Percentiles rank a stretch among this genome's conserved stretches.
Evolutionary conservation across 768 basidiomycete genomes (phyloP).

Genomic region (Asterophora parasitica): DNA sequence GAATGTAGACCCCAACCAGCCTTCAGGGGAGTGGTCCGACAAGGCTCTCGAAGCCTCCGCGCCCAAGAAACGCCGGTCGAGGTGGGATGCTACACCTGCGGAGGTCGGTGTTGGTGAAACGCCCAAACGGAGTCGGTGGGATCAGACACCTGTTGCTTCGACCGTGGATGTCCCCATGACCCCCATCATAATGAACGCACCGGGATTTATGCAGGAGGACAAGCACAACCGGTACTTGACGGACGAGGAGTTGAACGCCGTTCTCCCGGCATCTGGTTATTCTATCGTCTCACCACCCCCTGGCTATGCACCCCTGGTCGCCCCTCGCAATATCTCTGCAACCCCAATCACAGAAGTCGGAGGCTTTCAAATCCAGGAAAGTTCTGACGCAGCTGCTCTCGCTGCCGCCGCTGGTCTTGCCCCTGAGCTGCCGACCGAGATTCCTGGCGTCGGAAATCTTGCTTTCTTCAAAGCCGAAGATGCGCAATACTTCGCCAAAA

Average conservation of each 20-base stretch:
- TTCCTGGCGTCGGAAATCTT: constrained; percentile 93
- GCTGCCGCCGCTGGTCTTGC: constrained; percentile 91
- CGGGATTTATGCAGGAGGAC: constrained; percentile 85
- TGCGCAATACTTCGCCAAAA: constrained; percentile 96
- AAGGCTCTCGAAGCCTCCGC: constrained; percentile 69
- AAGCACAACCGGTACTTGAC: constrained; percentile 94
- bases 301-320: constrained; percentile 81
- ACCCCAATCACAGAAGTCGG: constrained; percentile 54
- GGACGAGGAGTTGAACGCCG: constrained; percentile 91
- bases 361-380: constrained; percentile 96
- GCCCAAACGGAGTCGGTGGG: constrained; percentile 94
- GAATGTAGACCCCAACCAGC: constrained; percentile 57
- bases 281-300: constrained; percentile 89
- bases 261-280: constrained; percentile 86
- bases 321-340: constrained; percentile 59
- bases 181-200: constrained; percentile 85
- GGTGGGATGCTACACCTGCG: constrained; percentile 93
- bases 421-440: constrained; percentile 93
- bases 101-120: constrained; percentile 59
- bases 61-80: constrained; percentile 88
- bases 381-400: constrained; percentile 83
- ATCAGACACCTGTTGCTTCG: constrained; percentile 78
- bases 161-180: constrained; percentile 59
- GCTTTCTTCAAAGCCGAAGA: constrained; percentile 99
- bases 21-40: constrained; percentile 69